Evolutionary conservation across 768 basidiomycete genomes (phyloP), one percentile per base, ranked within the genome.

Genomic region (Termitomyces sp.): DNA sequence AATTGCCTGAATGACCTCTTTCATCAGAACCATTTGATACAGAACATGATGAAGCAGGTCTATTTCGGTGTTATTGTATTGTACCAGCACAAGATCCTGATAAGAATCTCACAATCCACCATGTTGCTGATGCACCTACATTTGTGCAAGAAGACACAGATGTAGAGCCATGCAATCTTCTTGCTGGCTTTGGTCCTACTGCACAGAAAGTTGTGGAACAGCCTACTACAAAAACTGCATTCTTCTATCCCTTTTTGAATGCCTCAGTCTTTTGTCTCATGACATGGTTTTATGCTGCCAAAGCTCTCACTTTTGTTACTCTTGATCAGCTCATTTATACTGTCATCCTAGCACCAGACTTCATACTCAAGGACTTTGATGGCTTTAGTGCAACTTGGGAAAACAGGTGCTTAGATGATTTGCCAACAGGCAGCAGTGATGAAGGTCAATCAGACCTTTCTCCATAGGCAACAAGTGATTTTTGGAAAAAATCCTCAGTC

Each of bases 71-170:
- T 24, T 33, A 51, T 18, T 2, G 6, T 16, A 51, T 35, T 32
- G 13, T 18, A n/a, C 49, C 49, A 51, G 15, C 28, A 1, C 5
- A 4, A 11, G 49, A 51, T n/a, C 49, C 28, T 7, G 49, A 51
- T 33, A 15, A 51, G n/a, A 12, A 11, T 28, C 15, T 35, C 5
- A 32, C 49, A 6, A 51, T 51, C 4, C 9, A 51, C 4, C 15
- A 51, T 51, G 49, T 51, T 13, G 15, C 49, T 51, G 49, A 51
- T 51, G 49, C 49, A 33, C 49, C 49, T 51, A 33, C 49, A n/a
- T 51, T 51, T 18, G 13, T 51, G 3, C 49, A 28, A 0, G 28
- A 33, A 46, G 45, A 38, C 12, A 38, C 12, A 2, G 36, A 38
- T 38, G 7, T 20, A 16, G 44, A 46, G 45, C 45, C 18, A n/a